phyloP scores from a whole-genome alignment of 1,284 basidiomycete genomes.

The Sporisorium reilianum region DNA sequence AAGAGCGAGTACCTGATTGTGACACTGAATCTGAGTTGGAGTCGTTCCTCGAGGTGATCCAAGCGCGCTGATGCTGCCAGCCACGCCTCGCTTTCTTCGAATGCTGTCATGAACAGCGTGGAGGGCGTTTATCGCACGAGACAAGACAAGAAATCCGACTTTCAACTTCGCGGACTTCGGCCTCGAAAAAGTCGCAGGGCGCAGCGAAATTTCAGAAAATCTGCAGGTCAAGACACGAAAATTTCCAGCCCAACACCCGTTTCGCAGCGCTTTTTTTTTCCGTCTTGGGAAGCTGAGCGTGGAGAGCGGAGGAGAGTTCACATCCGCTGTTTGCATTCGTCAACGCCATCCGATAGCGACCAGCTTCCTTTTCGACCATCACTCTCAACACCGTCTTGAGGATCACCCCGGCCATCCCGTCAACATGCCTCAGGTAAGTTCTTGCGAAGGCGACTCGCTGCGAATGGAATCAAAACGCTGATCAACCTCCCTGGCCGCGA shows the following conservation, averaged over 20 bases:
- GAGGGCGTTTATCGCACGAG: constrained; percentile 13
- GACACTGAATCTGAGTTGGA: neutral
- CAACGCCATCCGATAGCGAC: constrained; percentile 3
- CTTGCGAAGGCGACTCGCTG: too few relatives aligned
- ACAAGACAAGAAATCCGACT: constrained; percentile 3
- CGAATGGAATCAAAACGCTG: neutral
- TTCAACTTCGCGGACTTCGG: constrained; percentile 1
- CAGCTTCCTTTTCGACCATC: constrained; percentile 7
- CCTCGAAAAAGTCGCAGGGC: neutral
- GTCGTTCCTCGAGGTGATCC: constrained; percentile 22
- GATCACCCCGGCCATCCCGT: constrained; percentile 13
- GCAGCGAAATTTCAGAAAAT: constrained; percentile 5
- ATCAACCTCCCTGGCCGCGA: too few relatives aligned
- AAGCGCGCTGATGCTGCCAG: constrained; percentile 12
- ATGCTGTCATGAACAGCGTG: constrained; percentile 1
- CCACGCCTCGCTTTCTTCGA: constrained; percentile 1
- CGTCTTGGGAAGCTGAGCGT: neutral
- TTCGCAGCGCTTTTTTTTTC: neutral
- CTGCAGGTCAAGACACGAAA: constrained; percentile 2
- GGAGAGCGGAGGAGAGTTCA: constrained; percentile 4
- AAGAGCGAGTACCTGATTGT: neutral
- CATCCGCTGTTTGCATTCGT: constrained; percentile 4
- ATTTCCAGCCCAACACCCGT: neutral
- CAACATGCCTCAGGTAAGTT: constrained; percentile 55
- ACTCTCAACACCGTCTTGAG: constrained; percentile 4